phyloP scores from a whole-genome alignment of 768 basidiomycete genomes.

The Lactifluus hygrophoroides region DNA sequence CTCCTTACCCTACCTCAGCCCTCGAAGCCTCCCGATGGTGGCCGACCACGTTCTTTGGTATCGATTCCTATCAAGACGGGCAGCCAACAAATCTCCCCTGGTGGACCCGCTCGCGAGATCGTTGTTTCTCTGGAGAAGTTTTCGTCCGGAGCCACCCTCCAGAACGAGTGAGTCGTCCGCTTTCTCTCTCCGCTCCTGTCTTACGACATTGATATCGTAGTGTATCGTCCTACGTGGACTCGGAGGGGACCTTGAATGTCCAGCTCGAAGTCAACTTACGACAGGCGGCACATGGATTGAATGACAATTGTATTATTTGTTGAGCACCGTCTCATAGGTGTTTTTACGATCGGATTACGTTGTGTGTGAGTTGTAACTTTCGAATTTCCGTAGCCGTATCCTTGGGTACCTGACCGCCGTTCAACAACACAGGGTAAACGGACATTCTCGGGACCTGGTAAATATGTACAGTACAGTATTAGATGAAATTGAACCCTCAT shows the following conservation, averaged over 20 bases:
- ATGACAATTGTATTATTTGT: conserved; percentile 17
- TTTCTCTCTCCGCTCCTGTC: not conserved
- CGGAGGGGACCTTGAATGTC: conserved; percentile 14
- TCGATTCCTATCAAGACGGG: conserved; percentile 7
- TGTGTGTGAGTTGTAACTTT: not conserved
- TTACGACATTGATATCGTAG: not conserved
- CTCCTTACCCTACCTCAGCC: not conserved
- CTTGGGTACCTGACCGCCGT: not conserved
- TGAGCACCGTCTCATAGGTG: not conserved
- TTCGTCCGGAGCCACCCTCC: not conserved
- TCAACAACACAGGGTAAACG: not conserved
- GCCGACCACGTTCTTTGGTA: not conserved
- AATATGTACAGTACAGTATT: not conserved
- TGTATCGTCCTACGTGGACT: conserved; percentile 11
- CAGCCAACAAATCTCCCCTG: not conserved
- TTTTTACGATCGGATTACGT: not conserved
- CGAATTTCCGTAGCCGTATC: not conserved
- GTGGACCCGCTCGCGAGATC: conserved; percentile 2
- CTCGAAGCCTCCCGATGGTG: not conserved
- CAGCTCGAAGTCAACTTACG: conserved; percentile 19
- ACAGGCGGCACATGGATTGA: not conserved
- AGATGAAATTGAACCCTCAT: too few relatives aligned
- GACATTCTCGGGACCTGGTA: not conserved
- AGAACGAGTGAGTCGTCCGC: conserved; percentile 10
- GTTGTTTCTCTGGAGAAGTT: conserved; percentile 11